Evolutionary conservation across 192 early-diverging fungal genomes (phyloP), one percentile per base, ranked within the genome.

Genomic region (Backusella tuberculispora): DNA sequence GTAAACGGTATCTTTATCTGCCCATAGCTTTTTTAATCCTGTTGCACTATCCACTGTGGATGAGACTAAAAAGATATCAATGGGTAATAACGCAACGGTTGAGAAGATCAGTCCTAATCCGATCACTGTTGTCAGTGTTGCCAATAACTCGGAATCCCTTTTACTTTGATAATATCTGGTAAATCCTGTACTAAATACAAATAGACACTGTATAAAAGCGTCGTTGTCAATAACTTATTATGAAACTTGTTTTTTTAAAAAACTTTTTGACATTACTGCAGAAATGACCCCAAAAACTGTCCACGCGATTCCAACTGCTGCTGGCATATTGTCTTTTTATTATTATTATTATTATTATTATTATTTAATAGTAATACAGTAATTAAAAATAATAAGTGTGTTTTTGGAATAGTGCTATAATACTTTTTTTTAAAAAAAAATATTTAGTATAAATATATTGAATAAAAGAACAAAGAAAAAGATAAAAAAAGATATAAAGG

Each of bases 11-110:
- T 83, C 81, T 4, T 79, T 80, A 13, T 85, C 88, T 15, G 87
- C 88, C 88, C 88, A 89, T 12, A 71, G 45, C 21, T 84, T 78
- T 56, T 88, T 84, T n/a, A 89, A 74, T 9, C 88, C 88, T 1
- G 88, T 89, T 12, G 50, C 21, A 21, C 72, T 50, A 69, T 89
- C 80, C 66, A 84, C 74, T 24, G 82, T 88, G 17, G 83, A 79
- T 9, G 88, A 88, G 17, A 89, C 88, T 21, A 88, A 64, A 73
- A 83, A 88, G n/a, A 87, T 85, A 47, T 89, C 88, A 17, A 89
- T 76, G 0, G 87, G 85, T 45, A 86, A 74, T 40, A 89, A 78
- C 7, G 84, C 80, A 8, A 85, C 74, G 0, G 84, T 83, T 1
- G 81, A 75, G 13, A 88, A 80, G 24, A 80, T 72, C n/a, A 86